Evolutionary conservation across 2,329 filamentous ascomycete species (phyloP).

Genomic region (Plenodomus tracheiphilus): DNA sequence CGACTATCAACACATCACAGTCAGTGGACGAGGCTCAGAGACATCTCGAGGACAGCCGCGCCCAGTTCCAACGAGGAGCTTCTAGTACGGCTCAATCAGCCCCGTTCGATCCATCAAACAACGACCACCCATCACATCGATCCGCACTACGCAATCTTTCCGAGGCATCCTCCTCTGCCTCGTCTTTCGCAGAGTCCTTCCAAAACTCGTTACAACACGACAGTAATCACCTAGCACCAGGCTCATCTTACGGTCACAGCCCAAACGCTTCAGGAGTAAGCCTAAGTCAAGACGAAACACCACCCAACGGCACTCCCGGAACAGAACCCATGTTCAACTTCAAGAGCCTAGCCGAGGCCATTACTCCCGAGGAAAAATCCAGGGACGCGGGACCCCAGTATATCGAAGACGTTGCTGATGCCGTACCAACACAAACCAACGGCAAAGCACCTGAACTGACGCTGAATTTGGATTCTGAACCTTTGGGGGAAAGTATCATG

Average conservation of each 20-base stretch:
- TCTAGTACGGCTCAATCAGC: constrained; percentile 47
- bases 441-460: constrained; percentile 1
- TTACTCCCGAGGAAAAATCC: constrained; percentile 62
- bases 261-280: constrained; percentile 60
- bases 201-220: constrained; percentile 32
- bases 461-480: neutral
- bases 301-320: constrained; percentile 49
- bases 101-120: constrained; percentile 43
- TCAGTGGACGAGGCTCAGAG: constrained; percentile 47
- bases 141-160: constrained; percentile 82
- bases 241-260: constrained; percentile 52
- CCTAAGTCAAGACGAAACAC: constrained; percentile 31
- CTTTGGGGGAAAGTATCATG: constrained; percentile 30
- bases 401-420: constrained; percentile 42
- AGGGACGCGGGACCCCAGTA: constrained; percentile 50
- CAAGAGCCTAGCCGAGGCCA: constrained; percentile 80
- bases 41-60: constrained; percentile 52
- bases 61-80: constrained; percentile 44
- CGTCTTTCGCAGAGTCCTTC: constrained; percentile 73
- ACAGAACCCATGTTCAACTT: constrained; percentile 91
- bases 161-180: constrained; percentile 81
- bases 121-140: constrained; percentile 52
- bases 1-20: constrained; percentile 43
- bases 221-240: constrained; percentile 40
- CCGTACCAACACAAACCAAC: constrained; percentile 5